These are phyloP conservation scores for Aspergillus thermomutatus DNA, from an alignment of 2,329 filamentous ascomycete species.

Conservation along the genomic window DNA sequence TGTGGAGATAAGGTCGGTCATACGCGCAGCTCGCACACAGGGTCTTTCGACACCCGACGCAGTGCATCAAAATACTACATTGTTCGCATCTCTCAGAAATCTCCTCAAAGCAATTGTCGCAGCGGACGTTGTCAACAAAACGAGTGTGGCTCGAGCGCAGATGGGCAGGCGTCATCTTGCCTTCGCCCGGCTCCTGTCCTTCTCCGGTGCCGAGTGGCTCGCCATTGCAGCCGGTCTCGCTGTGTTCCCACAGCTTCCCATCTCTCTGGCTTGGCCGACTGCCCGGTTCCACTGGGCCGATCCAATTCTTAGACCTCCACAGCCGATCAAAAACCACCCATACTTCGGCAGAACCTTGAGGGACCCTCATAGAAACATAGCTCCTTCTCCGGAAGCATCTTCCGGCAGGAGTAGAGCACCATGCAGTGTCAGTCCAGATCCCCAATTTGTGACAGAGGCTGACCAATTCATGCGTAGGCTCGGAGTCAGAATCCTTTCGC, in stretches of 20 bases:
- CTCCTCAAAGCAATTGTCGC: slow-evolving; percentile 51
- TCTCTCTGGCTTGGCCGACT: slow-evolving; percentile 38
- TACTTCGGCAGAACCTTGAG: slow-evolving; percentile 54
- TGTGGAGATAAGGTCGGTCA: slow-evolving; percentile 48
- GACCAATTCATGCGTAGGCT: slow-evolving; percentile 59
- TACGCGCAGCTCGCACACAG: slow-evolving; percentile 60
- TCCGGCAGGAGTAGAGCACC: slow-evolving; percentile 58
- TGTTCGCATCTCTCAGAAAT: slow-evolving; percentile 59
- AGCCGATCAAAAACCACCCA: slow-evolving; percentile 62
- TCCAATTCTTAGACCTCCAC: slow-evolving; percentile 58
- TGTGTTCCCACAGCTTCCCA: slow-evolving; percentile 55
- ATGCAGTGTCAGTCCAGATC: slow-evolving; percentile 61
- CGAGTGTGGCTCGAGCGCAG: slow-evolving; percentile 51
- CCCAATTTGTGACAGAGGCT: slow-evolving; percentile 56
- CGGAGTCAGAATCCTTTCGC: slow-evolving; percentile 57
- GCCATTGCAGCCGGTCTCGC: slow-evolving; percentile 53
- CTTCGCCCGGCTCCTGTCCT: slow-evolving; percentile 44
- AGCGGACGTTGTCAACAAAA: slow-evolving; percentile 53
- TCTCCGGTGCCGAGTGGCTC: slow-evolving; percentile 53
- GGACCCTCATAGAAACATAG: slow-evolving; percentile 55
- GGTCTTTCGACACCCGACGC: slow-evolving; percentile 58
- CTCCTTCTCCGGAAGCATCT: slow-evolving; percentile 55
- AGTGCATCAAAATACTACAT: slow-evolving; percentile 61
- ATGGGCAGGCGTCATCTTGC: slow-evolving; percentile 54
- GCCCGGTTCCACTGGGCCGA: slow-evolving; percentile 42